phyloP scores from a whole-genome alignment of 2,329 filamentous ascomycete genomes.

The Xylariales sp. region DNA sequence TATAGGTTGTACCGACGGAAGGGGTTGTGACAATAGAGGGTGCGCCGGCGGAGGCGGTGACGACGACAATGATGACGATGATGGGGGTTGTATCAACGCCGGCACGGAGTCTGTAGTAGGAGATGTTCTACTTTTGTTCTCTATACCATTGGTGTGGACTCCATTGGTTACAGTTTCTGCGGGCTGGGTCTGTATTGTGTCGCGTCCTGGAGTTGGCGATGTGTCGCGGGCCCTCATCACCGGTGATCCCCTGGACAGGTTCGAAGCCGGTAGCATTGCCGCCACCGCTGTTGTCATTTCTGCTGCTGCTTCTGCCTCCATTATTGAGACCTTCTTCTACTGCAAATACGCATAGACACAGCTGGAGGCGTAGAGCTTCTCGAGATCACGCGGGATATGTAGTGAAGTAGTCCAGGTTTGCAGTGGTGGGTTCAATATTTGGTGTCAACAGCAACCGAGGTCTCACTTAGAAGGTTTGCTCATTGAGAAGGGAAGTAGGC shows the following conservation, averaged over 20 bases:
- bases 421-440: neutral
- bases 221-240: neutral
- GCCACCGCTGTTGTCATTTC: neutral
- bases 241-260: neutral
- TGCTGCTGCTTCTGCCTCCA: slow-evolving; percentile 14
- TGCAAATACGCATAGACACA: slow-evolving; percentile 1
- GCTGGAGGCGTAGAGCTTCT: neutral
- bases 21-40: neutral
- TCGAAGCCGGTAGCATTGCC: neutral
- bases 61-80: neutral
- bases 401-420: slow-evolving; percentile 5
- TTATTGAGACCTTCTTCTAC: neutral
- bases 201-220: slow-evolving; percentile 22
- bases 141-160: neutral
- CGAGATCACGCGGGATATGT: neutral
- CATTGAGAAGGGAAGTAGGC: neutral
- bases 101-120: slow-evolving; percentile 7
- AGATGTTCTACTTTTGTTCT: slow-evolving; percentile 1
- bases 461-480: slow-evolving; percentile 13
- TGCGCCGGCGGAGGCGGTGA: neutral
- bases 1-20: too few relatives aligned
- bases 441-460: slow-evolving; percentile 7
- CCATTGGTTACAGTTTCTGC: slow-evolving; percentile 1
- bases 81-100: neutral
- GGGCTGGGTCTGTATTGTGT: slow-evolving; percentile 7